phyloP scores from a whole-genome alignment of 176 grass and related monocot species.

The Saccharum officinarum region DNA sequence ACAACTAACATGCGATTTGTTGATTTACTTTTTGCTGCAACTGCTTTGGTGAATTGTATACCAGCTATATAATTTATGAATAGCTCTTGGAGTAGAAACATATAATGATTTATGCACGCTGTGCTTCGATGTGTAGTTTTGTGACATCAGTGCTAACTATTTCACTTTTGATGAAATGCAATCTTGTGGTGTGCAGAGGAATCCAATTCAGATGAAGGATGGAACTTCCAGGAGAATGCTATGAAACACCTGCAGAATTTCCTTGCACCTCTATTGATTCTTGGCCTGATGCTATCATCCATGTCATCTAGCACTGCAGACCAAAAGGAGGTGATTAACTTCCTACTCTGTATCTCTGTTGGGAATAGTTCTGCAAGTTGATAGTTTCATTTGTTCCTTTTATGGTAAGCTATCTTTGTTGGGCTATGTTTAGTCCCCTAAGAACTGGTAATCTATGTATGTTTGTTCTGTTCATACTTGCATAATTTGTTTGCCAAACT shows the following conservation, averaged over 20 bases:
- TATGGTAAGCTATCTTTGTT: neutral
- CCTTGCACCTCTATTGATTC: slow-evolving; percentile 61
- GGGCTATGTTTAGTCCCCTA: neutral
- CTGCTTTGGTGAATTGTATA: neutral
- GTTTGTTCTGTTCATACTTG: slow-evolving; percentile 8
- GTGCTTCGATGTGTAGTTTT: neutral
- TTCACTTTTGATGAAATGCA: neutral
- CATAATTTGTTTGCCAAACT: neutral
- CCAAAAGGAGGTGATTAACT: slow-evolving; percentile 73
- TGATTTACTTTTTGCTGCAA: neutral
- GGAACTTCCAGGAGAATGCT: slow-evolving; percentile 68
- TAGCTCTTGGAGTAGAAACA: neutral
- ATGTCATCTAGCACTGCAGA: slow-evolving; percentile 61
- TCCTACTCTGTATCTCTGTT: neutral
- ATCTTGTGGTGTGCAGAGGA: slow-evolving; percentile 53
- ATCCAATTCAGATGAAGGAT: slow-evolving; percentile 62
- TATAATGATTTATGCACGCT: neutral
- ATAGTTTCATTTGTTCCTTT: neutral
- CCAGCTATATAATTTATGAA: neutral
- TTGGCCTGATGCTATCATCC: slow-evolving; percentile 69
- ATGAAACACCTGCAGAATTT: slow-evolving; percentile 68
- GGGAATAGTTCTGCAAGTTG: neutral
- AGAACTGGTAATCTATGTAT: neutral
- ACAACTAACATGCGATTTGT: neutral
- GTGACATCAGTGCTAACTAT: neutral